Evolutionary conservation across 148 eudicot genomes (phyloP).

Genomic region (Salicornia ramosissima): DNA sequence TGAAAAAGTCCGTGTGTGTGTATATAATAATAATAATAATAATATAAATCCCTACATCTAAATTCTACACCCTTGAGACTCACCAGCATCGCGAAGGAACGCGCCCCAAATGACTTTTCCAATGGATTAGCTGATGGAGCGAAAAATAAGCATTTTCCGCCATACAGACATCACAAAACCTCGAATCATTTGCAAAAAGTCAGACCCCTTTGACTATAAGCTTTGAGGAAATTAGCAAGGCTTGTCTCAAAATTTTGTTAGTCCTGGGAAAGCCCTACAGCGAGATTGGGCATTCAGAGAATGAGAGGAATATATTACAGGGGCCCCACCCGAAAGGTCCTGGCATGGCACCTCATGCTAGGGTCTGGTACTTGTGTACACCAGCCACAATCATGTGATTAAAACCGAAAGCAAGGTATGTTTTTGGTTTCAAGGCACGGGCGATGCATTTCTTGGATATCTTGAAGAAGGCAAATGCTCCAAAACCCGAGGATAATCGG

Average conservation of each 20-base stretch:
- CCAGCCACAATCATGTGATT: no score
- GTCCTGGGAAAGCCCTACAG: not conserved
- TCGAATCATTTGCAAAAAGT: not conserved
- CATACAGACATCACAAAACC: not conserved
- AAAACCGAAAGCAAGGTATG: not conserved
- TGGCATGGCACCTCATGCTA: not conserved
- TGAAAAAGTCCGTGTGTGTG: not conserved
- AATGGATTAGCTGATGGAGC: not conserved
- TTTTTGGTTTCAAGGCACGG: constrained; percentile 41
- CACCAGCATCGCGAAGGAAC: not conserved
- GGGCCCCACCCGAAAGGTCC: not conserved
- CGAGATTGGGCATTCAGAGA: not conserved
- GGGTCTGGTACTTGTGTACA: constrained; percentile 8
- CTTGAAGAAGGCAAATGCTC: constrained; percentile 59
- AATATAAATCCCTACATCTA: not conserved
- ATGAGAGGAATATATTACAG: no score
- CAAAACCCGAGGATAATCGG: constrained; percentile 45
- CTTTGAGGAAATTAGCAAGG: not conserved
- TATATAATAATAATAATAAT: no score
- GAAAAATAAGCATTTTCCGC: not conserved
- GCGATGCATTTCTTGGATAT: constrained; percentile 53
- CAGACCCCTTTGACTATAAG: not conserved
- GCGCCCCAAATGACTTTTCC: not conserved
- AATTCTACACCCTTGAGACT: not conserved
- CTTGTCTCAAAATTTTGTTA: not conserved